These are phyloP conservation scores for Davidsoniella australis DNA, from an alignment of 2,329 filamentous ascomycete genomes.

Conservation along the genomic window DNA sequence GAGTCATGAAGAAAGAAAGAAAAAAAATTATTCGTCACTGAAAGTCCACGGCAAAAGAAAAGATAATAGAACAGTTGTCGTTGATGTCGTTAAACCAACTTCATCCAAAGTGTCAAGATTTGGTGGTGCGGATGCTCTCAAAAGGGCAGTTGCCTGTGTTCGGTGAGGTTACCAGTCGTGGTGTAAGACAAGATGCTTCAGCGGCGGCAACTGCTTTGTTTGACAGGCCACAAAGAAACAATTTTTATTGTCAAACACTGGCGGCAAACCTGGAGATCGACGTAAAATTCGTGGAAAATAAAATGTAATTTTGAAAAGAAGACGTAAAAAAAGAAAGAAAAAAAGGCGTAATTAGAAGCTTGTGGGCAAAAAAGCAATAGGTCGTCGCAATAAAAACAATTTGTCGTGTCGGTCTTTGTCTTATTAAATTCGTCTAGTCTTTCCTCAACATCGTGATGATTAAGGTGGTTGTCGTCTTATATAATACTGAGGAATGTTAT, in stretches of 20 bases:
- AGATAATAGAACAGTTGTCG: no score
- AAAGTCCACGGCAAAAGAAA: no score
- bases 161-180: background rate
- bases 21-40: background rate
- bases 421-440: no score
- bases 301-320: background rate
- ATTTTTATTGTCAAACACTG: background rate
- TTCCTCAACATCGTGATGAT: no score
- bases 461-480: no score
- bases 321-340: background rate
- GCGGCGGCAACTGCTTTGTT: background rate
- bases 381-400: background rate
- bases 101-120: no score
- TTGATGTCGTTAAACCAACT: background rate
- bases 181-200: background rate
- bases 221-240: background rate
- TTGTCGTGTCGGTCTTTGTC: no score
- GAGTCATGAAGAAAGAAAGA: background rate
- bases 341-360: background rate
- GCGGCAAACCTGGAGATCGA: no score
- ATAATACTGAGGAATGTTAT: no score
- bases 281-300: background rate
- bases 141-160: background rate
- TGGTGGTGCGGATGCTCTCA: background rate
- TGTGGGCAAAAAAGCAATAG: background rate